Evolutionary conservation across 768 basidiomycete species (phyloP), one percentile per base, ranked within the genome.

Genomic region (Kockovaella imperatae): DNA sequence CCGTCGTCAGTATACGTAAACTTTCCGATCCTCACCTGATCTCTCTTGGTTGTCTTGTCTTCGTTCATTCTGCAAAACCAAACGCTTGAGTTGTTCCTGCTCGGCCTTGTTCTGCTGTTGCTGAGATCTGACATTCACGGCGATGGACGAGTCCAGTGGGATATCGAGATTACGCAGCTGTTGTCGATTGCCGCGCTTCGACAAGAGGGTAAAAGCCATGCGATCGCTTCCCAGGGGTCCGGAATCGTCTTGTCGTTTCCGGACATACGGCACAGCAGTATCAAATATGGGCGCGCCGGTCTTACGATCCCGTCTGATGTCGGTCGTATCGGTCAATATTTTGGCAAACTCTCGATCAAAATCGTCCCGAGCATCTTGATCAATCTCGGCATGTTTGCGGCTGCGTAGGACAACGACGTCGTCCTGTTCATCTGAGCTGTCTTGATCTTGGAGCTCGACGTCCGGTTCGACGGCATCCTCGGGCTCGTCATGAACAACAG

Each of bases 261-360:
- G 35, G 55, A 55, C 78, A 75, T 36, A 80, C 78, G 49, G 77
- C 17, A 89, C 82, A 15, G 87, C 80, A 26, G 86, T 83, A 63
- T 96, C 90, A 83, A 88, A 93, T 50, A 91, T 77, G 0, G 83
- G 83, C 17, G 83, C 77, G 1, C 86, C 83, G 71, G 84, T 87
- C 15, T 55, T 45, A 72, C 86, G 84, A 65, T 95, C 90, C 62
- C 84, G 87, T 56, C 87, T 77, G 3, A 83, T 79, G 57, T 95
- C 88, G 15, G 87, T 86, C 14, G 80, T 83, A 59, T 93, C 88
- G 0, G 86, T 88, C 40, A 96, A 82, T 74, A 99, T 82, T 74
- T 86, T 96, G 2, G 93, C 89, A 17, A 99, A 78, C 68, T 97
- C 95, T 68, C 88, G 88, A 7, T 84, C 86, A 62, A 99, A 99